Evolutionary conservation across 129 eudicot genomes (phyloP).

Genomic region (Pulicaria dysenterica): DNA sequence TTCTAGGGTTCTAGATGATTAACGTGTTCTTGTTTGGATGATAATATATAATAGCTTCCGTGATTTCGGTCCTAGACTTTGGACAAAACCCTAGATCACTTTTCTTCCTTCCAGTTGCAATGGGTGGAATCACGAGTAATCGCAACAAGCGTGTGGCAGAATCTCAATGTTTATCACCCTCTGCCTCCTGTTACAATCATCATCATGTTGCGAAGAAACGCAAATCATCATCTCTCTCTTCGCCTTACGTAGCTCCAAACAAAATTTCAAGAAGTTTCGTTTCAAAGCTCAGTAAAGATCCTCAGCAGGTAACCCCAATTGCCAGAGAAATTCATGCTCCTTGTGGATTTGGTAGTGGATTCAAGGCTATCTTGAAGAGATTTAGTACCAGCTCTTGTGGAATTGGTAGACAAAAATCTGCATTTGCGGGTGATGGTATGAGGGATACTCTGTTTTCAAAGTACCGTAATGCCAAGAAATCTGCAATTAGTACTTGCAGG

Average conservation of each 20-base stretch:
- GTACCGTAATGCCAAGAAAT: constrained; percentile 16
- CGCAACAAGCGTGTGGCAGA: constrained; percentile 48
- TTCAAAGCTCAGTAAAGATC: constrained; percentile 41
- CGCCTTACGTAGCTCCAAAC: neutral
- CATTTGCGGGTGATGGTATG: constrained; percentile 14
- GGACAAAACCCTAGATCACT: constrained; percentile 26
- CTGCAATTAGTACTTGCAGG: constrained; percentile 27
- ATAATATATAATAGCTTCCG: neutral
- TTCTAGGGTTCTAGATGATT: neutral
- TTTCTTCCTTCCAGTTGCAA: neutral
- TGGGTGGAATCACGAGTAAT: constrained; percentile 54
- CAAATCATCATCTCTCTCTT: constrained; percentile 31
- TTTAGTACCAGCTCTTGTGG: neutral
- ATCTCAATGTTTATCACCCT: constrained; percentile 30
- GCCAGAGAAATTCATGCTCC: constrained; percentile 64
- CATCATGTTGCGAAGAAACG: constrained; percentile 48
- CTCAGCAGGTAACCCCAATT: constrained; percentile 33
- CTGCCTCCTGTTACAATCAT: constrained; percentile 4
- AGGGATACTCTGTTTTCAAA: constrained; percentile 13
- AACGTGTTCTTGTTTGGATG: neutral
- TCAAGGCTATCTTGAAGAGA: constrained; percentile 8
- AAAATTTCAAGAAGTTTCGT: constrained; percentile 10
- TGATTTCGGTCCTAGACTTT: neutral
- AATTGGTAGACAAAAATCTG: neutral
- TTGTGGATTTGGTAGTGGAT: constrained; percentile 35